Evolutionary conservation across 225 moss, liverwort and hornwort genomes (phyloP), one percentile per base, ranked within the genome.

Genomic region (Pseudisothecium myosuroides): DNA sequence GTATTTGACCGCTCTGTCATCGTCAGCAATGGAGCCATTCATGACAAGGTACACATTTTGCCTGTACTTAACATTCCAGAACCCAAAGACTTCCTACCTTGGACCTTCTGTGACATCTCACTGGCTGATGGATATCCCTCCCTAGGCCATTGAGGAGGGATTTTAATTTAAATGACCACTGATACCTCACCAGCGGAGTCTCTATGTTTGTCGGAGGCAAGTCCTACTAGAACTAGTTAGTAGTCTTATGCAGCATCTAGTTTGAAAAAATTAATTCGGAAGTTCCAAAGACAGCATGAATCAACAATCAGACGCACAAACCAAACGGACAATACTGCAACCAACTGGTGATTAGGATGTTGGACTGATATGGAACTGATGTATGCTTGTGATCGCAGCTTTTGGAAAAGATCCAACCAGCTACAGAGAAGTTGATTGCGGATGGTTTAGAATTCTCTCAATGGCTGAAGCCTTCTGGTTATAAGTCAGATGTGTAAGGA

Each of bases 1-100:
- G 97, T 99, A 43, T 97, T 97, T 91, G 97, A 96, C 43, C 93
- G 96, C 58, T 97, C 96, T 58, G 92, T 98, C 84, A 96, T 98
- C 77, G 98, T 96, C 85, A 96, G 97, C 80, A 96, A 99, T 87
- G 96, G 95, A 66, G 90, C 92, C 76, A 90, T 99, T 85, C 97
- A 99, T 76, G 94, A 95, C 58, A 95, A 96, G 98, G 98, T 94
- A 86, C 69, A 81, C 47, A 61, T 52, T 52, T 61, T 76, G 6
- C 55, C 45, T 90, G 26, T 63, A 39, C 54, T 34, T 19, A 17
- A 45, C 74, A 82, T 52, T 62, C 37, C 32, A 49, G 28, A 54
- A 45, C 36, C 36, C 55, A 67, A 87, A 36, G 56, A 80, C 3
- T 60, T 81, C 31, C 69, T 82, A 49, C 49, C 81, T n/a, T 61